Base-by-base conservation (phyloP, 2,329 filamentous ascomycete species). In the Aspergillus transmontanensis region DNA sequence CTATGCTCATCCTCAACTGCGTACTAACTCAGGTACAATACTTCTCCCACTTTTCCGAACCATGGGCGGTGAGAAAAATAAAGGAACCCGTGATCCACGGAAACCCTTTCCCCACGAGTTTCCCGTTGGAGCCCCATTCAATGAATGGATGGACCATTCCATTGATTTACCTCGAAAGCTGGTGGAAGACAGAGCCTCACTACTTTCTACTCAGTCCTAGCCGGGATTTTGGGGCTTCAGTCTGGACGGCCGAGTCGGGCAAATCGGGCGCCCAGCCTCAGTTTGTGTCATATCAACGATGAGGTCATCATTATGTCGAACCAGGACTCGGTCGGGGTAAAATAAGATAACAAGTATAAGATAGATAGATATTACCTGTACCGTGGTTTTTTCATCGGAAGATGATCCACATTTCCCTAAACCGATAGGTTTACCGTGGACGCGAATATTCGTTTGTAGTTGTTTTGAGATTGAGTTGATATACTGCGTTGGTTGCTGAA, bases 261-360 rank as follows among this genome's bases (percentile, higher is more conserved):
- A 21, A 34, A 16, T 54, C 32, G 50, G 50, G 50, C 50, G 26
- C 39, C 36, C 54, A 21, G 59, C 30, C 30, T 60, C 59, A 46
- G 10, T 39, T 36, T 48, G 23, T 51, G 43, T 43, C 34, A 50
- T 59, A 21, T 41, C 43, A 23, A 32, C 41, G 32, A 61, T 61
- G 59, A 61, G 59, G 59, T 61, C 59, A 61, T 61, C 53, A 51
- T 61, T 61, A 61, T 57, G 59, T 61, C 45, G 51, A 14, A 23
- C 36, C 23, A 11, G 1, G n/a, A 48, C 45, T 48, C 21, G n/a
- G n/a, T 9, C 21, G 6, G 45, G 14, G 23, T 39, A 53, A 59
- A 59, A 36, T 34, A 36, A 14, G 26, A 46, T 21, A 45, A 58
- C 48, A 19, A 39, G 23, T 53, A 59, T 28, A 51, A 21, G 34